phyloP scores from a whole-genome alignment of 2,329 filamentous ascomycete species.

The Penicillium sp. region DNA sequence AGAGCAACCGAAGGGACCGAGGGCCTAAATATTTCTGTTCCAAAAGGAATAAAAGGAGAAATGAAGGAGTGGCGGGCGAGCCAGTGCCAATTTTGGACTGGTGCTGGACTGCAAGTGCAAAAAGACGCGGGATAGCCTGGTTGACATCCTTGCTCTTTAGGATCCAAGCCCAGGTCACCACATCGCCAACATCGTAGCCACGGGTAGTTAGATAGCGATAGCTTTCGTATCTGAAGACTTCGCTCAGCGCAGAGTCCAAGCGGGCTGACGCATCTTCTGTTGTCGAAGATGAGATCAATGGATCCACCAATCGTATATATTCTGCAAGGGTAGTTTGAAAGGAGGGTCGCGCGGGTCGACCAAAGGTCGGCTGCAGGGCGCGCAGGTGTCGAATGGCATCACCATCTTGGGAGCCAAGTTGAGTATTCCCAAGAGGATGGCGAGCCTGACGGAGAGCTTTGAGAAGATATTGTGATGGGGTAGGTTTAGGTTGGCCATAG shows the following conservation, averaged over 20 bases:
- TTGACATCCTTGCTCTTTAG: conserved; percentile 40
- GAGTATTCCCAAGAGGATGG: conserved; percentile 14
- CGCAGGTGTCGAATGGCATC: conserved; percentile 1
- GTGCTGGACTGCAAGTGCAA: conserved; percentile 32
- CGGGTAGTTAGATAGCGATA: conserved; percentile 33
- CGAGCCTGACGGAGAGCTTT: conserved; percentile 31
- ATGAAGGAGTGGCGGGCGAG: conserved; percentile 42
- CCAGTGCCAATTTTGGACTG: conserved; percentile 3
- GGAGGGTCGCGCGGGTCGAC: conserved; percentile 23
- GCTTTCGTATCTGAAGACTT: conserved; percentile 35
- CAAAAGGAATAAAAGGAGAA: conserved; percentile 52
- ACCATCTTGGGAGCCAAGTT: conserved; percentile 4
- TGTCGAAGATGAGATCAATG: conserved; percentile 23
- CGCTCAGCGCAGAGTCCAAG: conserved; percentile 32
- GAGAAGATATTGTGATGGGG: conserved; percentile 36
- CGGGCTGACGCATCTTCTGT: conserved; percentile 4
- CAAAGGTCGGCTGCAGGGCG: conserved; percentile 11
- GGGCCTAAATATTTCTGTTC: conserved; percentile 46
- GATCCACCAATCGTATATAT: conserved; percentile 41
- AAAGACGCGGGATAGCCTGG: conserved; percentile 41
- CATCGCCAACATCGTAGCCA: conserved; percentile 42
- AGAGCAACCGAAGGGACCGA: conserved; percentile 45
- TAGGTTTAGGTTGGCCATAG: conserved; percentile 14
- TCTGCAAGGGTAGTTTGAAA: conserved; percentile 42
- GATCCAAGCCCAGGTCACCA: conserved; percentile 52